Evolutionary conservation across 306 rosid species (phyloP).

Genomic region (Fragaria ananassa): DNA sequence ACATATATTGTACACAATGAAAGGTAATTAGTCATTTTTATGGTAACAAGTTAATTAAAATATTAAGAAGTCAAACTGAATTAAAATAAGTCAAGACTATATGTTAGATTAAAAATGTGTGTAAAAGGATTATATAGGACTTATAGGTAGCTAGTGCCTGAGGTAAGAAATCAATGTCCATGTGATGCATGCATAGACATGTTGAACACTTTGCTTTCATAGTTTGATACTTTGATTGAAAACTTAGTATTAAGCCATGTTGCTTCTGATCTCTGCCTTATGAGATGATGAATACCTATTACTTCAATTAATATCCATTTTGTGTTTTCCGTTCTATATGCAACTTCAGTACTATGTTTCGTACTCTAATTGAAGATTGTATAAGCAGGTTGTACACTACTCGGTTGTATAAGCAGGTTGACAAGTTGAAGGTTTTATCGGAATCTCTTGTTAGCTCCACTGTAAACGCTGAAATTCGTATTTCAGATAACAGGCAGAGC

Average conservation of each 20-base stretch:
- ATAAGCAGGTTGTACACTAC: neutral
- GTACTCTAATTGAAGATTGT: no score
- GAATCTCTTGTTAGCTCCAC: constrained; percentile 93
- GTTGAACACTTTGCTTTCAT: neutral
- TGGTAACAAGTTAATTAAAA: no score
- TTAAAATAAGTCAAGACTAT: neutral
- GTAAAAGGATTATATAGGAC: neutral
- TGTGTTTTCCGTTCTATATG: neutral
- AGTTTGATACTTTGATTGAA: neutral
- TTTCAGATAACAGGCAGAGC: constrained; percentile 74
- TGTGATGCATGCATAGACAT: neutral
- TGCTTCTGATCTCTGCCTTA: neutral
- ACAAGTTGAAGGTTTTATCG: constrained; percentile 82
- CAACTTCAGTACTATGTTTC: neutral
- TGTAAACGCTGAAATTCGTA: constrained; percentile 87
- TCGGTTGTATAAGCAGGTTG: constrained; percentile 58
- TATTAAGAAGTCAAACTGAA: no score
- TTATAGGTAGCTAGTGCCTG: neutral
- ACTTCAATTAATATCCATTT: neutral
- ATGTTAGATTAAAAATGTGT: neutral
- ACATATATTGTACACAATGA: no score
- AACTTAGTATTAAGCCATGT: neutral
- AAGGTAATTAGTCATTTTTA: no score
- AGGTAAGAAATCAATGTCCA: neutral
- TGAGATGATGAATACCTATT: neutral